A percentile compares a stretch with the other conserved stretches of the same genome.
phyloP scores from a whole-genome alignment of 2,329 filamentous ascomycete species.

The Plectosphaerella sp. region DNA sequence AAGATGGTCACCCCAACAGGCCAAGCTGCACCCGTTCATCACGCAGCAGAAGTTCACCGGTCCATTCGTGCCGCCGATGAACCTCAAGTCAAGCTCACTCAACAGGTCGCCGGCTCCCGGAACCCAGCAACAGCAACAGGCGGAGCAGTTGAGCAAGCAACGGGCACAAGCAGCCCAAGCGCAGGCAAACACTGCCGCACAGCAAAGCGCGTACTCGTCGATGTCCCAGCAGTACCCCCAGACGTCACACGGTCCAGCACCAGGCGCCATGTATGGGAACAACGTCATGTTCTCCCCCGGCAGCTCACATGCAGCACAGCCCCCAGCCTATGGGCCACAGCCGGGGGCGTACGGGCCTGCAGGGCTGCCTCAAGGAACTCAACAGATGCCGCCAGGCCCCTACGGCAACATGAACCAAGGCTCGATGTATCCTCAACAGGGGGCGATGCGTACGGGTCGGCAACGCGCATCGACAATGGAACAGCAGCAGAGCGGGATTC shows the following conservation, averaged over 20 bases:
- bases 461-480: conserved; percentile 97
- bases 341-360: conserved; percentile 68
- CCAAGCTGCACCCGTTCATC: conserved; percentile 96
- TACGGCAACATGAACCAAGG: conserved; percentile 53
- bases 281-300: conserved; percentile 74
- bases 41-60: conserved; percentile 97
- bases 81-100: conserved; percentile 79
- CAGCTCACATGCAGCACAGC: conserved; percentile 51
- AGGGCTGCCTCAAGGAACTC: conserved; percentile 62
- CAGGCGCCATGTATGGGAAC: conserved; percentile 73
- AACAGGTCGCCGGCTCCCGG: conserved; percentile 88
- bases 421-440: conserved; percentile 59
- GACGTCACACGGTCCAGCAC: conserved; percentile 35
- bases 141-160: conserved; percentile 90
- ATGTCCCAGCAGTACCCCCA: conserved; percentile 44
- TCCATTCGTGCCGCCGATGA: conserved; percentile 95
- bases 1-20: conserved; percentile 95
- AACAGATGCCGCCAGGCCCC: conserved; percentile 61
- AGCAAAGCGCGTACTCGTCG: conserved; percentile 51
- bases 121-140: conserved; percentile 93
- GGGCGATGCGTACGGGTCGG: conserved; percentile 63
- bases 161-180: conserved; percentile 68
- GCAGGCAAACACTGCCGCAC: conserved; percentile 63
- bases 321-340: conserved; percentile 77
- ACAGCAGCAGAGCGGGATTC: conserved; percentile 88